Base-by-base conservation (phyloP, 2,329 filamentous ascomycete genomes). In the Colletotrichum sp. region DNA sequence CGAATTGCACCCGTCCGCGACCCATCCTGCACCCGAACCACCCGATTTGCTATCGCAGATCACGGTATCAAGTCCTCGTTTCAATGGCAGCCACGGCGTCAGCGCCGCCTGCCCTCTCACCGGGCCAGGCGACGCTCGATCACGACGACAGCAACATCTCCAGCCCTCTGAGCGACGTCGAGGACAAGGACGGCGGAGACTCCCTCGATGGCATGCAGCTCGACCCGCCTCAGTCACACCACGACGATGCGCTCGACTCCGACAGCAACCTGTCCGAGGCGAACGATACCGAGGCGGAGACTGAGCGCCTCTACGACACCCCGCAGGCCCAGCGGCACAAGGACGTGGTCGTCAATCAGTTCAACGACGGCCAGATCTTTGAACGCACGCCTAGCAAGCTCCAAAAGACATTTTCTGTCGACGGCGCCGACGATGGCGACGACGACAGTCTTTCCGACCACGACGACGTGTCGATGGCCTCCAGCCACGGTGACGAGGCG, bases 81-180 rank as follows among this genome's bases (percentile, higher is more conserved):
- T 79, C 79, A 69, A 92, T 92, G 90, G 89, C 90, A 80, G 88
- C 89, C 79, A 88, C 88, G 81, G 87, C 87, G 80, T 85, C 89
- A 80, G 85, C 87, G 82, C 85, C 87, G 80, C 85, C 87, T 80
- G 88, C 88, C 79, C 87, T 88, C 80, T 87, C 89, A 77, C 88
- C 89, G 67, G 82, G 82, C 75, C 85, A 86, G 78, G 84, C 87
- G 76, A 81, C 85, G 66, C 85, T 86, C 78, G 90, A 90, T 80
- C 87, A 87, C 78, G 90, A 91, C 80, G 92, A 93, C 81, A 95
- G 94, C 83, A 93, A 92, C 83, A 89, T 94, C 69, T 98, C 96
- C 52, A 99, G 96, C 85, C 97, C 96, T 81, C 89, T 99, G 80
- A 98, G 95, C 87, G 96, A 98, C 81, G 95, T 98, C 72, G 96